Conservation (phyloP, 148 eudicot species). For the Gaultheria prostrata region DNA sequence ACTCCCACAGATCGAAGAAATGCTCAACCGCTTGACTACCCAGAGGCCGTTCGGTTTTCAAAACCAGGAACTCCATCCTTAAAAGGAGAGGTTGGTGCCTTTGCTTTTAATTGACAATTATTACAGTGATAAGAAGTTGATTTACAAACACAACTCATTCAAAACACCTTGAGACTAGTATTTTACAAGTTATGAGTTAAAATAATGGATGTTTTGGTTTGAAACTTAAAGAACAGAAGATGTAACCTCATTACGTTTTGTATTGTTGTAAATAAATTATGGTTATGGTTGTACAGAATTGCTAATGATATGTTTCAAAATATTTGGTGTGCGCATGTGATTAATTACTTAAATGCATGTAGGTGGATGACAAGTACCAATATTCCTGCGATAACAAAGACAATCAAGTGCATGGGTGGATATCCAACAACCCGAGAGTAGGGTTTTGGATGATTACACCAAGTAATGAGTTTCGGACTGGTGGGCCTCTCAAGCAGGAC, state of each 20-base stretch:
- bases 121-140: background rate
- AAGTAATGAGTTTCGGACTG: conserved; percentile 68
- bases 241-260: background rate
- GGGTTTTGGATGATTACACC: conserved; percentile 94
- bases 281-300: background rate
- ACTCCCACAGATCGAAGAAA: conserved; percentile 38
- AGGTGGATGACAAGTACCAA: conserved; percentile 92
- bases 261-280: background rate
- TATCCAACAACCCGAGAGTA: conserved; percentile 33
- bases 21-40: conserved; percentile 42
- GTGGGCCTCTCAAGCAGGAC: conserved; percentile 72
- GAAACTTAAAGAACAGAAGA: too few relatives aligned
- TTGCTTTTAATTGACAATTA: background rate
- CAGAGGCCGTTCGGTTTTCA: conserved; percentile 54
- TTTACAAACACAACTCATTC: too few relatives aligned
- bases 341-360: background rate
- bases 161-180: too few relatives aligned
- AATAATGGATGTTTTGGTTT: too few relatives aligned
- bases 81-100: conserved; percentile 41
- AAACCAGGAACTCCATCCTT: conserved; percentile 31
- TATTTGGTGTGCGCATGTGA: background rate
- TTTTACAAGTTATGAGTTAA: too few relatives aligned
- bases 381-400: conserved; percentile 67
- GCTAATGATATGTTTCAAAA: background rate
- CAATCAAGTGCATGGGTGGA: conserved; percentile 71